Percentiles rank a stretch among this genome's conserved stretches.
These are phyloP conservation scores for Picochlorum sp. DNA, from an alignment of 139 green algal species.

Conservation along the genomic window DNA sequence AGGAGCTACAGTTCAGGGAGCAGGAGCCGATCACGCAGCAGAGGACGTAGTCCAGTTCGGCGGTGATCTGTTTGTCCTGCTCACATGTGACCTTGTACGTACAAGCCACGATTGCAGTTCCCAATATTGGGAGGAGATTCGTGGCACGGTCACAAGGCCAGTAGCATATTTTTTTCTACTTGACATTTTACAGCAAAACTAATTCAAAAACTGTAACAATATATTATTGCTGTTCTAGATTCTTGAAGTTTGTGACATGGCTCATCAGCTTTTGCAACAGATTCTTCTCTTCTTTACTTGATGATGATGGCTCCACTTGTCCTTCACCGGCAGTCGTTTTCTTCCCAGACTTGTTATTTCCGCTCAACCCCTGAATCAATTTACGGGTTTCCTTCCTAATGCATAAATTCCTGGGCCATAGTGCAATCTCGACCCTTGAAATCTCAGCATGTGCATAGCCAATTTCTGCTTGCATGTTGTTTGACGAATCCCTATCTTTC, in stretches of 20 bases:
- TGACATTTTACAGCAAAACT: too few species aligned
- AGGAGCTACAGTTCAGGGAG: not conserved
- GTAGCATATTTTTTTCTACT: too few species aligned
- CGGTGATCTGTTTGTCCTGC: not conserved
- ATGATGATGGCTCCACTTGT: not conserved
- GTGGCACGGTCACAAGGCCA: too few species aligned
- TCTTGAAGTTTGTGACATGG: too few species aligned
- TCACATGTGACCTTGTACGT: too few species aligned
- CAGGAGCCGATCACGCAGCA: not conserved
- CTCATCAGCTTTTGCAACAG: too few species aligned
- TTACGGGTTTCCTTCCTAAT: not conserved
- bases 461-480: slow-evolving; percentile 7
- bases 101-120: too few species aligned
- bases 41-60: not conserved
- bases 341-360: too few species aligned
- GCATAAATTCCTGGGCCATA: slow-evolving; percentile 9
- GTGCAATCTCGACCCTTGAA: slow-evolving; percentile 12
- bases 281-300: not conserved
- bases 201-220: too few species aligned
- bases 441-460: slow-evolving; percentile 20
- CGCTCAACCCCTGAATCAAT: not conserved
- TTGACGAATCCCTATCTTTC: not conserved
- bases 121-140: too few species aligned
- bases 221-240: too few species aligned
- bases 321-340: not conserved